Evolutionary conservation across 73 alveolate genomes (phyloP), one percentile per base, ranked within the genome.

Genomic region (Urostyla sp.): DNA sequence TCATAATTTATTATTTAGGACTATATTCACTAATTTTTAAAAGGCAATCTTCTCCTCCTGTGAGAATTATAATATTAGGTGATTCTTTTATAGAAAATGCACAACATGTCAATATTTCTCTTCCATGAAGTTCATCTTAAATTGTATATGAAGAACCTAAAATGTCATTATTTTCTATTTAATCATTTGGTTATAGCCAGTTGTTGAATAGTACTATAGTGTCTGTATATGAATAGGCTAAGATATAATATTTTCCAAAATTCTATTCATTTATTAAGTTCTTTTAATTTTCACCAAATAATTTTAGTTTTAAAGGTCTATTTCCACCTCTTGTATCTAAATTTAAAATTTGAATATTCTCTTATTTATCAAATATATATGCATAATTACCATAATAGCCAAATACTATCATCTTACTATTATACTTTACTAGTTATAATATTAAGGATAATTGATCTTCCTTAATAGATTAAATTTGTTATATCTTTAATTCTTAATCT

Each of bases 31-130:
- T 23, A 13, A 75, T 16, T 31, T 75, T 54, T 13, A 75, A 34
- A 48, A 60, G 61, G 5, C 81, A 54, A 45, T 77, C 89, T 34
- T 77, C 89, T 10, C 89, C 28, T 7, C 89, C 89, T 16, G 89
- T 60, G n/a, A 77, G 54, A 23, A 69, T 23, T 3, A 77, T 31
- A 21, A 46, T 18, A 45, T 54, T 36, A 21, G 37, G 20, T n/a
- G n/a, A n/a, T 13, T 45, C 6, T 10, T 40, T 3, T 31, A 55
- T 13, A 23, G 73, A n/a, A 46, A 43, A 45, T 1, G 72, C 75
- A 13, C 73, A 59, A 54, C 75, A 31, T 13, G 54, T n/a, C 1
- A 77, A 37, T 1, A 61, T 53, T 46, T 77, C 89, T 45, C 89
- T 59, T 18, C 89, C 89, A 35, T 77, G 89, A 15, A 60, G 34